Percentiles rank a stretch among this genome's conserved stretches.
Conservation (phyloP, 352 stramenopile species). For the Phytopythium boreale region DNA sequence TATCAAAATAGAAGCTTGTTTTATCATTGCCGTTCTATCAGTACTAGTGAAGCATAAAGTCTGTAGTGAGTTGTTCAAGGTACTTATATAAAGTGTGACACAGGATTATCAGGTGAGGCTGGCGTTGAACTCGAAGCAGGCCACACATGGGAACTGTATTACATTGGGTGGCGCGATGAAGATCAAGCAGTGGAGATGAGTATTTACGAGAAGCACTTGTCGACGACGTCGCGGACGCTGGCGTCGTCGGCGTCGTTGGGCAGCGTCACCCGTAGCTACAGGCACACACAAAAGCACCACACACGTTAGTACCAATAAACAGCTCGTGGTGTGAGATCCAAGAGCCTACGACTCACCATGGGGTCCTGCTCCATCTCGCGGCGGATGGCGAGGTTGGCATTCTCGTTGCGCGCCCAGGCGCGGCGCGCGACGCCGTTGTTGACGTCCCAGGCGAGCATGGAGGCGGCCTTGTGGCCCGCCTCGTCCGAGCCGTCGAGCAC, state of each 20-base stretch:
- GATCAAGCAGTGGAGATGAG: background rate
- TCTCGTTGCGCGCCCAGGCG: slow-evolving; percentile 84
- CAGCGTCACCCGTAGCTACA: slow-evolving; percentile 53
- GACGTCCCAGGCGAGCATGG: slow-evolving; percentile 88
- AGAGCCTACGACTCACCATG: slow-evolving; percentile 42
- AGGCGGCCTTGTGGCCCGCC: slow-evolving; percentile 53
- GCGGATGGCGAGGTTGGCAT: slow-evolving; percentile 78
- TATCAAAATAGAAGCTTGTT: too few species aligned
- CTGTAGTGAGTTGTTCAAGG: too few species aligned
- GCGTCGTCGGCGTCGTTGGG: slow-evolving; percentile 41
- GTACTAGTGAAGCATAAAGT: too few species aligned
- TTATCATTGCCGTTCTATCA: too few species aligned
- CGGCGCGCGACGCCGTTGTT: slow-evolving; percentile 86
- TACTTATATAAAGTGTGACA: too few species aligned
- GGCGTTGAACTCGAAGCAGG: too few species aligned
- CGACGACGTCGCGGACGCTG: slow-evolving; percentile 39
- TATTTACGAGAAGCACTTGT: slow-evolving; percentile 33
- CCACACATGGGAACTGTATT: too few species aligned
- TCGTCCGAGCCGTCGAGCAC: slow-evolving; percentile 79
- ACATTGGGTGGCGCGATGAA: too few species aligned
- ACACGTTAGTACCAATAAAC: background rate
- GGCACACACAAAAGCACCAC: slow-evolving; percentile 9
- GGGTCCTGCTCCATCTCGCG: slow-evolving; percentile 81
- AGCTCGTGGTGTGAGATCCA: background rate
- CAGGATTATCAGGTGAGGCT: too few species aligned